Evolutionary conservation across 164 flowering plant genomes (phyloP), one percentile per base, ranked within the genome.

Genomic region (Aristolochia fimbriata): DNA sequence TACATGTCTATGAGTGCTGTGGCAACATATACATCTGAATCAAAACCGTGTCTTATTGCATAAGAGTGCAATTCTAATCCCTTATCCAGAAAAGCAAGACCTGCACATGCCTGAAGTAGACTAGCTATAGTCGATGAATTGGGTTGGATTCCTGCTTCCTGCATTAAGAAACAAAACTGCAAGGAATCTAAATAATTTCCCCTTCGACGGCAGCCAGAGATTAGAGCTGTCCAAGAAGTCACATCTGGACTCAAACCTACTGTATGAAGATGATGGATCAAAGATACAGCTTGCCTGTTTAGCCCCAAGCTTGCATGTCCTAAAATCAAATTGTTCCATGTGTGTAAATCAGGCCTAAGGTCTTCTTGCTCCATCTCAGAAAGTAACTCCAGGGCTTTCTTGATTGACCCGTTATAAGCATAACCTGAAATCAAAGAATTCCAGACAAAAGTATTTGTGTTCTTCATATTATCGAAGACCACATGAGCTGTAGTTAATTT

Each of bases 201-300:
- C 0, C 56, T 77, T 63, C 78, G 76, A 22, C 79, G 74, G 68
- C 79, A 72, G 8, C 93, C 88, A 13, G 87, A 80, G 68, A 83
- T 71, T 4, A 86, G 65, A 71, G 93, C 74, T 43, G 93, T 86
- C 93, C 88, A 86, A 23, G 88, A 75, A 31, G 81, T 75, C 54
- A 83, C 83, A 69, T 81, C 76, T 13, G 90, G 88, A n/a, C 57
- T 51, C 60, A 77, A 56, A 6, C 81, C 85, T 6, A 62, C 68
- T n/a, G 27, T 45, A 69, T 75, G 80, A 41, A 80, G 78, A 31
- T 70, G 67, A 52, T 71, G 58, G 51, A 87, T 72, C 70, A 72
- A 41, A 7, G 57, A 65, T 59, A 76, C 49, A 61, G 87, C 90
- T 76, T 82, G 76, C 55, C 74, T 62, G 61, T 30, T 58, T 14